phyloP scores from a whole-genome alignment of 176 grass and related monocot genomes.

The Microstegium vimineum region DNA sequence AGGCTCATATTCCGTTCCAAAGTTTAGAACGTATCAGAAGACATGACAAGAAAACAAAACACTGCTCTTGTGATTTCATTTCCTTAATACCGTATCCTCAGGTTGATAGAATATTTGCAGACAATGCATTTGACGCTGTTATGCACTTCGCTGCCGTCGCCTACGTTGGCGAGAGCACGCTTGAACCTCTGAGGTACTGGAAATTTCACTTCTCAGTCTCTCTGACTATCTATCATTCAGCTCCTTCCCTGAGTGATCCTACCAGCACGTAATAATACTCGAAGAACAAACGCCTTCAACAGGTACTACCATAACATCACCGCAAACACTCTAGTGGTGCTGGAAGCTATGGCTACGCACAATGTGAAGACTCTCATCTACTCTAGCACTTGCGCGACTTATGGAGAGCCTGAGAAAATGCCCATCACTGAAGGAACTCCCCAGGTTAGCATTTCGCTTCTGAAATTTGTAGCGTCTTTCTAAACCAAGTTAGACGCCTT shows the following conservation, averaged over 20 bases:
- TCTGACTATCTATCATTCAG: not conserved
- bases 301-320: constrained; percentile 99
- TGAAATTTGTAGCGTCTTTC: not conserved
- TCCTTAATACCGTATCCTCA: constrained; percentile 25
- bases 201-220: not conserved
- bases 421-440: constrained; percentile 94
- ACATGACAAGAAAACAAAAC: not conserved
- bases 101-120: constrained; percentile 72
- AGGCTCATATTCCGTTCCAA: too few species aligned
- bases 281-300: not conserved
- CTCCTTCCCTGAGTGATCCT: too few species aligned
- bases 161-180: constrained; percentile 87
- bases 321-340: constrained; percentile 68
- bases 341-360: constrained; percentile 77
- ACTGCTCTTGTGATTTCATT: not conserved
- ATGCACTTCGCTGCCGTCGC: constrained; percentile 93
- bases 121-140: constrained; percentile 87
- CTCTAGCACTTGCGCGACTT: constrained; percentile 94
- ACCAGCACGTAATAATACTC: not conserved
- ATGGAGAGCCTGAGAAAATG: constrained; percentile 94
- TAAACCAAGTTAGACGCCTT: not conserved
- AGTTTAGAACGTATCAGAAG: too few species aligned
- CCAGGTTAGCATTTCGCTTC: constrained; percentile 43
- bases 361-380: constrained; percentile 82
- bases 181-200: constrained; percentile 76